A percentile compares a stretch with the other conserved stretches of the same genome.
Conservation (phyloP, 179 eudicot species). For the Nepenthes alata region DNA sequence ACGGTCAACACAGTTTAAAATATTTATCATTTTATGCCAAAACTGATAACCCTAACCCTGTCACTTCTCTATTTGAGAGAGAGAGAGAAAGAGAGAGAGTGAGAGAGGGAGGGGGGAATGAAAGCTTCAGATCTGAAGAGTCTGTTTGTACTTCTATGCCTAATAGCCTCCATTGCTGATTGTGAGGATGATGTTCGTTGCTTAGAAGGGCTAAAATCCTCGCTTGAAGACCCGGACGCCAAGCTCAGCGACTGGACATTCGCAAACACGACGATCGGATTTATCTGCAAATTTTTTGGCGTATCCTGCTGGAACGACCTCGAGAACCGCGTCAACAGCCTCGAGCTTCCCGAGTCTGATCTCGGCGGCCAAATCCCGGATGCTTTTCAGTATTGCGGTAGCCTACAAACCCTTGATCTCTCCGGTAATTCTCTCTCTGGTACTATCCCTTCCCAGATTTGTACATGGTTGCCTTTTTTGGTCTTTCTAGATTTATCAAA, state of each 20-base stretch:
- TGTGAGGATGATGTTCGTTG: slow-evolving; percentile 61
- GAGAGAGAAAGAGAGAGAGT: too few relatives aligned
- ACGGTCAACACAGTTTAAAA: too few relatives aligned
- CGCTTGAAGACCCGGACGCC: slow-evolving; percentile 31
- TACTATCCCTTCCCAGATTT: slow-evolving; percentile 44
- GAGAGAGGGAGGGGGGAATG: not conserved
- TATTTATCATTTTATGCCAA: too few relatives aligned
- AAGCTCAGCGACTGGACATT: slow-evolving; percentile 48
- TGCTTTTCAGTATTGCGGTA: slow-evolving; percentile 37
- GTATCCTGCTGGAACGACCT: slow-evolving; percentile 76
- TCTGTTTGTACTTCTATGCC: slow-evolving; percentile 1
- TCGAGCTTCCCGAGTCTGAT: slow-evolving; percentile 31
- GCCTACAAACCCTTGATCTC: slow-evolving; percentile 57
- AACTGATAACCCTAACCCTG: too few relatives aligned
- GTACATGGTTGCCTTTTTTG: slow-evolving; percentile 71
- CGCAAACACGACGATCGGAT: slow-evolving; percentile 42
- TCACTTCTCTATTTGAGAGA: too few relatives aligned
- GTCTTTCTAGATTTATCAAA: slow-evolving; percentile 55
- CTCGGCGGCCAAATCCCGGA: slow-evolving; percentile 52
- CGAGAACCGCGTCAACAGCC: slow-evolving; percentile 53
- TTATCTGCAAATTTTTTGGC: slow-evolving; percentile 51
- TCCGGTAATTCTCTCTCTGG: slow-evolving; percentile 60
- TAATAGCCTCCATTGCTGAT: not conserved
- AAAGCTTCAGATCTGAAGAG: slow-evolving; percentile 12
- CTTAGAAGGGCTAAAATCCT: slow-evolving; percentile 32